These are phyloP conservation scores for Thalassiosira profunda DNA, from an alignment of 108 stramenopile genomes.

Conservation along the genomic window DNA sequence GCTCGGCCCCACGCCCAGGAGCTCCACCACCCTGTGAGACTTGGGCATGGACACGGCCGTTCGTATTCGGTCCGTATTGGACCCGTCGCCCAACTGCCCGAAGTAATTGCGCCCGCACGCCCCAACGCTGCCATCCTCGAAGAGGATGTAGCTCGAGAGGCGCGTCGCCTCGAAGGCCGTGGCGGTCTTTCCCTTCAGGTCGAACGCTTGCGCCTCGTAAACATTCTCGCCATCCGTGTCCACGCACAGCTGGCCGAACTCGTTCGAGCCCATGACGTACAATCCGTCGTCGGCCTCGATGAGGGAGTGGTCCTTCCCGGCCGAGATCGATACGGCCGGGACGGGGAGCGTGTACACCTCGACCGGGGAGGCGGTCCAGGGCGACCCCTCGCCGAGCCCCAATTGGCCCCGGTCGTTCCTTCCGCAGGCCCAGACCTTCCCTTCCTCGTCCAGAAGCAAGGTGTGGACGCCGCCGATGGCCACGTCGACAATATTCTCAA, in stretches of 20 bases:
- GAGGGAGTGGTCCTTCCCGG: slow-evolving; percentile 41
- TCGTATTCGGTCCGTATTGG: slow-evolving; percentile 32
- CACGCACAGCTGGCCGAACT: slow-evolving; percentile 38
- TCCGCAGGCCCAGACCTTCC: slow-evolving; percentile 50
- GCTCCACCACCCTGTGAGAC: slow-evolving; percentile 2
- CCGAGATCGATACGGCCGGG: slow-evolving; percentile 9
- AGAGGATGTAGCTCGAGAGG: slow-evolving; percentile 38
- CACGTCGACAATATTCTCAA: slow-evolving; percentile 42
- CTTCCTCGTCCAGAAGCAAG: slow-evolving; percentile 31
- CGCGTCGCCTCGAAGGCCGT: slow-evolving; percentile 28
- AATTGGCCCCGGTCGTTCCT: slow-evolving; percentile 56
- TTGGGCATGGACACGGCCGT: slow-evolving; percentile 14
- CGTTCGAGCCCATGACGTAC: slow-evolving; percentile 44
- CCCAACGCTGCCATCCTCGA: slow-evolving; percentile 46
- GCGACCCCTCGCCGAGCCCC: slow-evolving; percentile 26
- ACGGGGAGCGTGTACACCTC: slow-evolving; percentile 15
- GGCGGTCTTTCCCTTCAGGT: neutral
- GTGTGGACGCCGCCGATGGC: slow-evolving; percentile 55
- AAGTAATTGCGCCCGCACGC: slow-evolving; percentile 59
- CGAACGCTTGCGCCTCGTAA: slow-evolving; percentile 25
- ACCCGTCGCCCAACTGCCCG: slow-evolving; percentile 44
- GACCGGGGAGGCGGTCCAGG: slow-evolving; percentile 11
- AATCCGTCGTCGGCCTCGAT: slow-evolving; percentile 25
- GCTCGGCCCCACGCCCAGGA: slow-evolving; percentile 37
- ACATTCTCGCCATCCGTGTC: slow-evolving; percentile 29